Evolutionary conservation across 163 green algal species (phyloP), one percentile per base, ranked within the genome.

Genomic region (Prototheca wickerhamii): DNA sequence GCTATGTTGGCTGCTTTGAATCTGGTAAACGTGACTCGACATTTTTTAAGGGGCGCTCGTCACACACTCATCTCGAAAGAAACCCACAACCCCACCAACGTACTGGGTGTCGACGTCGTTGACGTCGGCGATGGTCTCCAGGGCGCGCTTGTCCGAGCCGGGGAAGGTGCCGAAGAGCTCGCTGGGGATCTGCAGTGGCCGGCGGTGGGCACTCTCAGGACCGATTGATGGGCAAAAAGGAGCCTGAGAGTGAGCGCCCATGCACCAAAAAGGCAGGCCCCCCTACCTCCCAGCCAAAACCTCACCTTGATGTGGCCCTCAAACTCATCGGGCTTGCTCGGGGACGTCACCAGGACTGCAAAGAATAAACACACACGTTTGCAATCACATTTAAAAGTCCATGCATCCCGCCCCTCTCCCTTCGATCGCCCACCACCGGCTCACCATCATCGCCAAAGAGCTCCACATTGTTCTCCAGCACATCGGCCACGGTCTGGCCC

Each of bases 91-190:
- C n/a, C n/a, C n/a, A n/a, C n/a, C n/a, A 49, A 81, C 77, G 64
- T 84, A 81, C 32, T 92, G 77, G 30, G 91, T 83, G 52, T 94
- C 87, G 15, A 94, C 77, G 25, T 60, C 71, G 0, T 18, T n/a
- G 12, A 17, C 5, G 29, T 10, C 30, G 17, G 55, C 55, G 18
- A 61, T 31, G 10, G 26, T 49, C 10, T 78, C 82, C 70, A 94
- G 73, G 34, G 91, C 87, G 71, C 83, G 88, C 32, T 46, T 25
- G 8, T 15, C 1, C 12, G 55, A 15, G 31, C 5, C 32, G 8
- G 55, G 55, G 29, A 61, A 40, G 4, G n/a, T 28, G 7, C 1
- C 3, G 18, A 32, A 35, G 7, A 72, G 58, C 56, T 81, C 70
- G 40, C 66, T 73, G 18, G 74, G 74, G 23, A 54, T 54, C 46